These are phyloP conservation scores for Collybia mongolica DNA, from an alignment of 768 basidiomycete species.

Conservation along the genomic window DNA sequence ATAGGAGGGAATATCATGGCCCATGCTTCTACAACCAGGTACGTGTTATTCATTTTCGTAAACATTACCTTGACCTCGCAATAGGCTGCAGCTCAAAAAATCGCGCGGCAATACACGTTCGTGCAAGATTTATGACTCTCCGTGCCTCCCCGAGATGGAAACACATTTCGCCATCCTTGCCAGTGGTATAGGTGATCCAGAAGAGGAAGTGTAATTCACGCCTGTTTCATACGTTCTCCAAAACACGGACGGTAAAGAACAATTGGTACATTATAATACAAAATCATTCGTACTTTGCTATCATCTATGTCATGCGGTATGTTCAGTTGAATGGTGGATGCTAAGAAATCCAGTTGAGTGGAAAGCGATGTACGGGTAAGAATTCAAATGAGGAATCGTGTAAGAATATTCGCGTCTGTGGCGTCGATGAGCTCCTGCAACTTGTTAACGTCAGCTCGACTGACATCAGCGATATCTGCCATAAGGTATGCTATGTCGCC, in stretches of 20 bases:
- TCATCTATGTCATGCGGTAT: slow-evolving; percentile 21
- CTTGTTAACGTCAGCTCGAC: slow-evolving; percentile 71
- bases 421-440: slow-evolving; percentile 76
- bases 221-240: no score
- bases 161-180: slow-evolving; percentile 91
- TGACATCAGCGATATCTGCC: slow-evolving; percentile 94
- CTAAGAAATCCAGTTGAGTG: slow-evolving; percentile 49
- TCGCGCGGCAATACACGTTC: slow-evolving; percentile 88
- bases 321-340: slow-evolving; percentile 8
- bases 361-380: slow-evolving; percentile 22
- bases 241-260: not conserved
- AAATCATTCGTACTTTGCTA: slow-evolving; percentile 8
- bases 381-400: slow-evolving; percentile 59
- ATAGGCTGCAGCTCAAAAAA: slow-evolving; percentile 87
- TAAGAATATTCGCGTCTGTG: slow-evolving; percentile 87
- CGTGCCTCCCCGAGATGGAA: slow-evolving; percentile 95
- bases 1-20: slow-evolving; percentile 99
- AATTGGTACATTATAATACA: not conserved
- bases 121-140: slow-evolving; percentile 98
- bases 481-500: slow-evolving; percentile 92
- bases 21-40: slow-evolving; percentile 97
- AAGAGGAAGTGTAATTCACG: slow-evolving; percentile 65
- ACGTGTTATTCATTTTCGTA: slow-evolving; percentile 13
- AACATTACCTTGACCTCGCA: slow-evolving; percentile 3
- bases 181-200: slow-evolving; percentile 92